Evolutionary conservation across 345 rosid species (phyloP).

Genomic region (Anacardium occidentale): DNA sequence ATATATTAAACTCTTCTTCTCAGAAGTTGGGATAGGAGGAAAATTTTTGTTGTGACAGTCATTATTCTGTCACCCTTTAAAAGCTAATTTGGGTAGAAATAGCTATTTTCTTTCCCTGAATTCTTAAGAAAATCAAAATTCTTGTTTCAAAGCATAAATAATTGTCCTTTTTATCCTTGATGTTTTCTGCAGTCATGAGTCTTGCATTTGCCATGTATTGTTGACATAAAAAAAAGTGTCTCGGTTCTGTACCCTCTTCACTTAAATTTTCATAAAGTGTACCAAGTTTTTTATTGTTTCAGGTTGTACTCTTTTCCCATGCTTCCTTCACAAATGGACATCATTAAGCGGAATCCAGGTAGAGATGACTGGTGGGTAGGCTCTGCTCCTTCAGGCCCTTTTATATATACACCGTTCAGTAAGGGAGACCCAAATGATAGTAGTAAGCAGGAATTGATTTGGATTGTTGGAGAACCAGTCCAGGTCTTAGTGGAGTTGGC

Average conservation of each 20-base stretch:
- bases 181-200: neutral
- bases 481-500: slow-evolving; percentile 99
- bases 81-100: neutral
- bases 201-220: neutral
- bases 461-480: slow-evolving; percentile 98
- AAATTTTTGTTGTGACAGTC: neutral
- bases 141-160: too few relatives aligned
- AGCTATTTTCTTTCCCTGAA: neutral
- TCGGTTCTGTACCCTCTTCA: slow-evolving; percentile 4
- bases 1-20: neutral
- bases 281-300: slow-evolving; percentile 21
- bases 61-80: neutral
- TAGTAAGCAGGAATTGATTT: slow-evolving; percentile 78
- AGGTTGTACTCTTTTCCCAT: slow-evolving; percentile 89
- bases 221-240: neutral
- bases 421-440: slow-evolving; percentile 76
- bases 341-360: slow-evolving; percentile 77
- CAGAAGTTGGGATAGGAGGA: neutral
- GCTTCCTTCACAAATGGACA: slow-evolving; percentile 76
- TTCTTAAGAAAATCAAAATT: neutral
- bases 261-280: neutral
- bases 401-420: slow-evolving; percentile 97
- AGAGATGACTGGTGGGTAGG: slow-evolving; percentile 99
- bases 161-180: neutral
- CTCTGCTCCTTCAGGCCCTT: slow-evolving; percentile 96